phyloP scores from a whole-genome alignment of 176 grass and related monocot genomes.

The Puya raimondii region DNA sequence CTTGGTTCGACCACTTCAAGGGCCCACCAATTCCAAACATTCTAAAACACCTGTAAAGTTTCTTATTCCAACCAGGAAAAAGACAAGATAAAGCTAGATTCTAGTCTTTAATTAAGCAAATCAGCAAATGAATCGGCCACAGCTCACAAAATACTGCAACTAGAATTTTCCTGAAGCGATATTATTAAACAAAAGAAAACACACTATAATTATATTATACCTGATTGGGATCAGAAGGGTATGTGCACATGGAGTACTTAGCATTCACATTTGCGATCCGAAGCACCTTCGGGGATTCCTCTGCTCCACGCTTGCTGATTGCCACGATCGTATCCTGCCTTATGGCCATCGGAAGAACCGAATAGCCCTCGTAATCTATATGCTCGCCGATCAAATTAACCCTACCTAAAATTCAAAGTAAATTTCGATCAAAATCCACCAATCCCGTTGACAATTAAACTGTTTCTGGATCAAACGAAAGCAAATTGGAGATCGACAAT shows the following conservation, averaged over 20 bases:
- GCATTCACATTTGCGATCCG: slow-evolving; percentile 76
- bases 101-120: no score
- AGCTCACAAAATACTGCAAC: no score
- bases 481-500: background rate
- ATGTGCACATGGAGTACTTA: slow-evolving; percentile 70
- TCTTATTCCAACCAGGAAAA: no score
- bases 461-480: background rate
- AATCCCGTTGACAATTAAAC: background rate
- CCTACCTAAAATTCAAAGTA: slow-evolving; percentile 42
- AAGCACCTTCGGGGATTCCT: slow-evolving; percentile 22
- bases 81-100: no score
- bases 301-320: slow-evolving; percentile 38
- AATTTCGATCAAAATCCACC: background rate
- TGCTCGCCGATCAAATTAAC: slow-evolving; percentile 96
- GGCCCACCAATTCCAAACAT: no score
- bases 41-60: no score
- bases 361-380: slow-evolving; percentile 94
- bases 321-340: slow-evolving; percentile 94
- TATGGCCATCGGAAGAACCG: slow-evolving; percentile 92
- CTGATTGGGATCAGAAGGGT: slow-evolving; percentile 72
- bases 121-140: no score
- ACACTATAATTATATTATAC: slow-evolving; percentile 20
- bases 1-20: no score
- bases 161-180: no score
- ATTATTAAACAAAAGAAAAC: background rate